A percentile compares a stretch with the other conserved stretches of the same genome.
These are phyloP conservation scores for Russula griseocarnosa DNA, from an alignment of 768 basidiomycete species.

Conservation along the genomic window DNA sequence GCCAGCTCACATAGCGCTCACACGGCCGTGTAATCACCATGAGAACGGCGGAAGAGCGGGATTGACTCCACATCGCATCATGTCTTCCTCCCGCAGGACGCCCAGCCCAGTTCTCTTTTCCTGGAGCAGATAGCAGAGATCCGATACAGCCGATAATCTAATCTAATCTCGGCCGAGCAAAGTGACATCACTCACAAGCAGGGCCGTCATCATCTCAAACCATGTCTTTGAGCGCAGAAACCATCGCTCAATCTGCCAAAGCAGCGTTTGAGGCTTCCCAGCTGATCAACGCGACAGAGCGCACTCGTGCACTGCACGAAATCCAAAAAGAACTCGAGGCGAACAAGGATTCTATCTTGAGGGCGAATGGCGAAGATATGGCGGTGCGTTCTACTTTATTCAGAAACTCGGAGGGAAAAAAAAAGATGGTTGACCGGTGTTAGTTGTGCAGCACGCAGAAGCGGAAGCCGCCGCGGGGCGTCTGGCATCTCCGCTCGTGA, in stretches of 20 bases:
- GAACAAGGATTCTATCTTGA: conserved; percentile 64
- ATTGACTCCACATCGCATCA: no score
- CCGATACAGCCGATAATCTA: conserved; percentile 6
- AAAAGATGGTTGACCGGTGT: conserved; percentile 1
- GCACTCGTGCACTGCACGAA: conserved; percentile 64
- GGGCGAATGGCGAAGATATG: conserved; percentile 79
- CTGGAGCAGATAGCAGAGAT: not conserved
- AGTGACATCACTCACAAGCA: no score
- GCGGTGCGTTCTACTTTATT: conserved; percentile 38
- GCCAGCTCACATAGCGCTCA: no score
- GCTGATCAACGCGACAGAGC: conserved; percentile 61
- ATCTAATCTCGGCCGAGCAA: conserved; percentile 8
- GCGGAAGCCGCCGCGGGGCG: conserved; percentile 64
- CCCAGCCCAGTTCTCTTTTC: not conserved
- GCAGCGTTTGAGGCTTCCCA: conserved; percentile 85
- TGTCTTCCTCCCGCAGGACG: not conserved
- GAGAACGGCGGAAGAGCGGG: no score
- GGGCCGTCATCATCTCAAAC: no score
- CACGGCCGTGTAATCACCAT: no score
- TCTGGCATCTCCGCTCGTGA: conserved; percentile 80
- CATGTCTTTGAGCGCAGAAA: conserved; percentile 37
- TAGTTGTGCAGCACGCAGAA: conserved; percentile 68
- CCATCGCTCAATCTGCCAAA: conserved; percentile 77
- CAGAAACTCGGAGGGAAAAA: not conserved
- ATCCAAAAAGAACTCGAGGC: conserved; percentile 65